Conservation (phyloP, 495 filamentous ascomycete genomes). For the Neurospora sp. region DNA sequence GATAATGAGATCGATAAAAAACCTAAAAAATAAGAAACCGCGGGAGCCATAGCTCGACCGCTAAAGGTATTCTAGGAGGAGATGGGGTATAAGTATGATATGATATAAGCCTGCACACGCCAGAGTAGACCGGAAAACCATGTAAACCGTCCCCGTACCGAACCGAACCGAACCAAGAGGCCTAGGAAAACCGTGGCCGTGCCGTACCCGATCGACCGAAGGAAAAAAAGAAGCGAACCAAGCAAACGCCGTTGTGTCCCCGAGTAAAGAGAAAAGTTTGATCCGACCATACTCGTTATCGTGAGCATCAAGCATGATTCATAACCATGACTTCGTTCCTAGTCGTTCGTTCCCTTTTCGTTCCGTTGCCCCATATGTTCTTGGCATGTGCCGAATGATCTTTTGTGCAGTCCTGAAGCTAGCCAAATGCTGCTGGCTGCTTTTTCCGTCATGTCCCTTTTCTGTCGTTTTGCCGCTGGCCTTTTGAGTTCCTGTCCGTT, state of each 20-base stretch:
- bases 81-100: not conserved
- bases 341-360: not conserved
- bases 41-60: slow-evolving; percentile 11
- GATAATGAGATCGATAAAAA: not conserved
- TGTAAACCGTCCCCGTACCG: not conserved
- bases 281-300: not conserved
- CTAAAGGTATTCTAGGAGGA: not conserved
- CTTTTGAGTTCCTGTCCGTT: not conserved
- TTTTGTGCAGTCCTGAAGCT: not conserved
- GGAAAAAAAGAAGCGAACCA: not conserved
- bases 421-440: not conserved
- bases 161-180: too few species aligned
- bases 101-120: not conserved
- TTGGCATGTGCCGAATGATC: not conserved
- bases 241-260: not conserved
- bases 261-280: not conserved
- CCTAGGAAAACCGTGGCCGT: not conserved
- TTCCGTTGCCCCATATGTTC: not conserved
- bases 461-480: not conserved
- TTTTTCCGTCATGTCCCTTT: not conserved
- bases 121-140: not conserved
- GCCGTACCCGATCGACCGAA: not conserved
- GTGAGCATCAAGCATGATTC: not conserved
- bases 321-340: not conserved
- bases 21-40: not conserved